Percentiles rank a stretch among this genome's conserved stretches.
phyloP scores from a whole-genome alignment of 352 stramenopile species.

The Phytophthora tubulina region DNA sequence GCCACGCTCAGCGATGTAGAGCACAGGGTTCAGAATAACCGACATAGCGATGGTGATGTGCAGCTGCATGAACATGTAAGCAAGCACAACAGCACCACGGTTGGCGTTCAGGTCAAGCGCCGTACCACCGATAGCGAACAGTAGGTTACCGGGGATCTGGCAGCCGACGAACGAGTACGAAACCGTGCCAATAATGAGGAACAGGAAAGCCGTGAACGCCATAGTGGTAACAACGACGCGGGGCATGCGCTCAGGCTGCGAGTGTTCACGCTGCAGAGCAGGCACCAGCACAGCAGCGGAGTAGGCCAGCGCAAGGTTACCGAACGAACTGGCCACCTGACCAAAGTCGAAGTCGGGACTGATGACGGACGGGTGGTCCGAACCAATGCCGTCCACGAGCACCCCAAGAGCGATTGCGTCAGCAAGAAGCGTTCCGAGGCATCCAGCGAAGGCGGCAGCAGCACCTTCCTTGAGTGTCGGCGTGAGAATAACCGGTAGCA shows the following conservation, averaged over 20 bases:
- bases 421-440: constrained; percentile 62
- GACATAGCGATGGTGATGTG: constrained; percentile 73
- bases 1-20: constrained; percentile 66
- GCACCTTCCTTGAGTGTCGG: constrained; percentile 74
- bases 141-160: constrained; percentile 69
- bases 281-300: constrained; percentile 66
- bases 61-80: constrained; percentile 72
- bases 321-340: constrained; percentile 63
- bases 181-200: constrained; percentile 57
- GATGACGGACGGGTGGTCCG: constrained; percentile 47
- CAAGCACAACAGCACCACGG: constrained; percentile 60
- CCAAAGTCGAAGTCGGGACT: constrained; percentile 57
- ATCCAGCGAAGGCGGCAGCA: constrained; percentile 60
- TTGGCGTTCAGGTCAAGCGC: constrained; percentile 55
- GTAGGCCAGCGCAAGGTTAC: constrained; percentile 70
- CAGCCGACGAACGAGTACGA: constrained; percentile 63
- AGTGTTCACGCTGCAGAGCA: constrained; percentile 71
- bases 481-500: constrained; percentile 64
- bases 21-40: constrained; percentile 65
- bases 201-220: constrained; percentile 54
- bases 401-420: constrained; percentile 61
- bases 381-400: constrained; percentile 53
- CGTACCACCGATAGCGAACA: constrained; percentile 64
- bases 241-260: constrained; percentile 66
- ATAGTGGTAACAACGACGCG: constrained; percentile 61